A percentile compares a stretch with the other conserved stretches of the same genome.
These are phyloP conservation scores for Glycyrrhiza uralensis DNA, from an alignment of 306 rosid species.

Conservation along the genomic window DNA sequence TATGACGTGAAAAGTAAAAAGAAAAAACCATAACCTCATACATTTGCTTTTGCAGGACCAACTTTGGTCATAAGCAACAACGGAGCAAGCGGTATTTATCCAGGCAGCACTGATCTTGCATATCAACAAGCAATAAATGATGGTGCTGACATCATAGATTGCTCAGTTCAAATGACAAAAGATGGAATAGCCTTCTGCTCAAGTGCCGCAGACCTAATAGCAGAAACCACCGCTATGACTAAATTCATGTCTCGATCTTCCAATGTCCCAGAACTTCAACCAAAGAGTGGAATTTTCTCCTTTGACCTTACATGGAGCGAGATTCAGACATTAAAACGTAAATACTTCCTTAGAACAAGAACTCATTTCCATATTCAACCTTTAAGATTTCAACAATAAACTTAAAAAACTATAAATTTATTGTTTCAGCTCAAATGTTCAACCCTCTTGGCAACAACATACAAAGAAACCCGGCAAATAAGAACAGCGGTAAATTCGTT, in stretches of 20 bases:
- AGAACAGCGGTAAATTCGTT: slow-evolving; percentile 58
- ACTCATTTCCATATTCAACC: neutral
- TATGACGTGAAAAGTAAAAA: neutral
- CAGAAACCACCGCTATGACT: slow-evolving; percentile 46
- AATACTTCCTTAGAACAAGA: slow-evolving; percentile 14
- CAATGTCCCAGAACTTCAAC: slow-evolving; percentile 64
- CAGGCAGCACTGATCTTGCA: slow-evolving; percentile 85
- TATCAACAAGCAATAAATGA: slow-evolving; percentile 70
- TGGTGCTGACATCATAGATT: slow-evolving; percentile 82
- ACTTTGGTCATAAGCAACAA: slow-evolving; percentile 62
- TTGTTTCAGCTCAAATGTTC: slow-evolving; percentile 59
- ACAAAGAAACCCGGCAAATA: slow-evolving; percentile 68
- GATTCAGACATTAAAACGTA: slow-evolving; percentile 75
- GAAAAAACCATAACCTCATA: neutral
- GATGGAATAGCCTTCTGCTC: slow-evolving; percentile 84
- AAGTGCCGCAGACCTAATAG: slow-evolving; percentile 41
- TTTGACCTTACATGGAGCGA: slow-evolving; percentile 84
- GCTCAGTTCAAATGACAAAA: slow-evolving; percentile 85
- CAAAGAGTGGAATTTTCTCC: slow-evolving; percentile 66
- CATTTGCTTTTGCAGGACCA: slow-evolving; percentile 40
- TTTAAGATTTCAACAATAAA: slow-evolving; percentile 11
- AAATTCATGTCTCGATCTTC: slow-evolving; percentile 51
- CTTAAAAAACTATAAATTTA: neutral
- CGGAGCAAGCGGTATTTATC: slow-evolving; percentile 84
- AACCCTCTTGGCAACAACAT: slow-evolving; percentile 33